Base-by-base conservation (phyloP, 768 basidiomycete genomes). In the Bullera alba region DNA sequence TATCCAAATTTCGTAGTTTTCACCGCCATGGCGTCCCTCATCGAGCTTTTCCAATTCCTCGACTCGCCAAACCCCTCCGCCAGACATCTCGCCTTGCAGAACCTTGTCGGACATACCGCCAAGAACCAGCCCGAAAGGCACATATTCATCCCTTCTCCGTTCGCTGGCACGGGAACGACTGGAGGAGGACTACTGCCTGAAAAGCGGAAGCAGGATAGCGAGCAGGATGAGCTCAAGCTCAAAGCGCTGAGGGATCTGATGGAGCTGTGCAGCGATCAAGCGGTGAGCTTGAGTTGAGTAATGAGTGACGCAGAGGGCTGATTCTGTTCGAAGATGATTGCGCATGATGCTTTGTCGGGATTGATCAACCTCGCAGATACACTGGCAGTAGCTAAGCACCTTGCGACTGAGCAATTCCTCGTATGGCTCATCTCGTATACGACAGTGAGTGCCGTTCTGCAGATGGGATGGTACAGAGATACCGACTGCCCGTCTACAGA, bases 281-380 rank as follows among this genome's bases (percentile, higher is more conserved):
- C 88, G 46, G 91, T 85, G 57, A 42, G 79, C 69, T 16, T 7
- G 26, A 8, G 26, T n/a, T n/a, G n/a, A 41, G n/a, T 22, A 4
- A 7, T 3, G 10, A 16, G 14, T 22, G 14, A 47, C 21, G 25
- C 22, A 19, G 28, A 2, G 25, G 32, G 27, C 21, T 39, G 27
- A 46, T 28, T 15, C 26, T 16, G n/a, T 6, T 47, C 4, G 7
- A 46, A 95, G 89, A 81, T 83, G 50, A 81, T 89, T 44, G 87
- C 93, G 1, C 93, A 96, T 61, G 91, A 95, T 76, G 93, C 93
- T 2, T 86, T 96, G 70, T 82, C 87, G 54, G 90, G 91, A 2
- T 78, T 97, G 43, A 83, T 96, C 69, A 97, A 97, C 74, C 79
- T 97, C 28, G 87, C 90, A 2, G 91, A 92, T 73, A 85, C 85